Conservation (phyloP, 495 filamentous ascomycete species). For the Aspergillus steynii region DNA sequence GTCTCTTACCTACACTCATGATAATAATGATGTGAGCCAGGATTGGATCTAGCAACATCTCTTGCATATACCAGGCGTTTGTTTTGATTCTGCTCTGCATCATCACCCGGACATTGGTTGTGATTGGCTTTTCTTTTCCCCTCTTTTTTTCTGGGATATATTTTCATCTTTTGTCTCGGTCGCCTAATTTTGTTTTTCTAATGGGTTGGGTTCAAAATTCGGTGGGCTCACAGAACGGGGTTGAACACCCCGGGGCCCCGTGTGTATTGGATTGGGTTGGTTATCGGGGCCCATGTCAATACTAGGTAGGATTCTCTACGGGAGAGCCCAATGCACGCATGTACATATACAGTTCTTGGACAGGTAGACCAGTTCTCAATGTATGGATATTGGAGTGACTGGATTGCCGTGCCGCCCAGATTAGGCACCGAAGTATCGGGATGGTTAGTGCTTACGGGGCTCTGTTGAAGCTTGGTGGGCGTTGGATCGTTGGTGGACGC, state of each 20-base stretch:
- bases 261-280: background rate
- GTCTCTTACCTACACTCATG: constrained; percentile 2
- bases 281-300: background rate
- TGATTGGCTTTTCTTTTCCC: constrained; percentile 14
- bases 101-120: constrained; percentile 9
- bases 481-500: too few species aligned
- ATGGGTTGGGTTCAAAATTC: background rate
- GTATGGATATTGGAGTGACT: too few species aligned
- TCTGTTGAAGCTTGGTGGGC: too few species aligned
- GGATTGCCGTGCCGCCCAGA: too few species aligned
- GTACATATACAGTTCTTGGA: background rate
- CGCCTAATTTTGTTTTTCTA: background rate
- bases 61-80: constrained; percentile 31
- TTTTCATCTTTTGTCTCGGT: background rate
- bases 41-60: constrained; percentile 7
- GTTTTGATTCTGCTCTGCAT: constrained; percentile 12
- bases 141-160: constrained; percentile 1
- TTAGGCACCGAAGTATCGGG: too few species aligned
- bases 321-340: background rate
- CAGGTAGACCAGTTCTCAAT: background rate
- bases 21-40: constrained; percentile 12
- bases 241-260: background rate
- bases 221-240: background rate
- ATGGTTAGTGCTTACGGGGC: too few species aligned
- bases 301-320: background rate